Evolutionary conservation across 768 basidiomycete species (phyloP).

Genomic region (Dictyophora rubrovolvata): DNA sequence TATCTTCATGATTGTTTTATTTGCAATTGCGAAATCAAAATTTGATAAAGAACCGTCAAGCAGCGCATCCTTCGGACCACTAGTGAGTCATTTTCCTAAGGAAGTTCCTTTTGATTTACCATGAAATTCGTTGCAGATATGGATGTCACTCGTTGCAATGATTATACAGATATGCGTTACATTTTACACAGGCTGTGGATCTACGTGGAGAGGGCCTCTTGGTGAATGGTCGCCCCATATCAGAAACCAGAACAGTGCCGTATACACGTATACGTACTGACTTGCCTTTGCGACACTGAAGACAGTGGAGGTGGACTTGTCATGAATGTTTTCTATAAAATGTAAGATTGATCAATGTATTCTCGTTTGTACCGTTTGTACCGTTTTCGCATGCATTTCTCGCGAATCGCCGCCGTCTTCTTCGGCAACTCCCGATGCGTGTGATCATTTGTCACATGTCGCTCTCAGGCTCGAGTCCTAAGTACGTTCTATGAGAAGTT

Average conservation of each 20-base stretch:
- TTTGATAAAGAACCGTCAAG: conserved; percentile 13
- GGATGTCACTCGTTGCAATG: conserved; percentile 4
- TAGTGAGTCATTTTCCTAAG: background rate
- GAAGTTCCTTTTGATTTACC: background rate
- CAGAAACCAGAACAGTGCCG: conserved; percentile 3
- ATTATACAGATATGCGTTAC: background rate
- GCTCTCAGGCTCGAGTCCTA: too few relatives aligned
- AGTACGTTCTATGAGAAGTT: too few relatives aligned
- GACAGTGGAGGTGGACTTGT: too few relatives aligned
- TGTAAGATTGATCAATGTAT: too few relatives aligned
- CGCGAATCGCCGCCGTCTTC: too few relatives aligned
- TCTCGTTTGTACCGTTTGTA: too few relatives aligned
- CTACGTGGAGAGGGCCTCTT: conserved; percentile 4
- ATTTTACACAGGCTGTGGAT: conserved; percentile 6
- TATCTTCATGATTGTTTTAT: conserved; percentile 14
- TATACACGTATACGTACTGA: background rate
- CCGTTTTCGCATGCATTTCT: too few relatives aligned
- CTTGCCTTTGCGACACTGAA: too few relatives aligned
- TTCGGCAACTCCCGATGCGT: too few relatives aligned
- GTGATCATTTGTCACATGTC: too few relatives aligned
- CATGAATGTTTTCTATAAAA: too few relatives aligned
- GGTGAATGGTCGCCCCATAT: conserved; percentile 8
- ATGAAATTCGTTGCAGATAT: background rate
- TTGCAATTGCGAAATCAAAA: conserved; percentile 12
- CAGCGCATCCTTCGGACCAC: conserved; percentile 10